phyloP scores from a whole-genome alignment of 2,329 filamentous ascomycete genomes.

The Aspergillus carbonarius region DNA sequence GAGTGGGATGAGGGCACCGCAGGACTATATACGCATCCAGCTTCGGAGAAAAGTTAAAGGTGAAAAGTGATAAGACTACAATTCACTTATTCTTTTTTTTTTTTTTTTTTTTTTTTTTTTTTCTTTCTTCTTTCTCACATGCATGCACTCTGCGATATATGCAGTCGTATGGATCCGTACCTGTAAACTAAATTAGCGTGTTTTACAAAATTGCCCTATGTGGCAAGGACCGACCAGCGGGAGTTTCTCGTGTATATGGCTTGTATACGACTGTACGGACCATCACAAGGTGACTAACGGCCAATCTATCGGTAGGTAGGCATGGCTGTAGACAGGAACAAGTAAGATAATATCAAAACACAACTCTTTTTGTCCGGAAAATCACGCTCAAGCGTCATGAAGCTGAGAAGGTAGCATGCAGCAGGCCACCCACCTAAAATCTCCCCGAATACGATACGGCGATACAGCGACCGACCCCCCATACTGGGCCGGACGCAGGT shows the following conservation, averaged over 20 bases:
- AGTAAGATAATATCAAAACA: too few species aligned
- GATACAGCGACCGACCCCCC: not conserved
- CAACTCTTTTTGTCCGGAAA: too few species aligned
- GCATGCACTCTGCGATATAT: not conserved
- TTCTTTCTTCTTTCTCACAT: too few species aligned
- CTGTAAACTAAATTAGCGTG: not conserved
- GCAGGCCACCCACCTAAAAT: not conserved
- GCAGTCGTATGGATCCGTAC: not conserved
- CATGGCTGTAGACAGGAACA: too few species aligned
- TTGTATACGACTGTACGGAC: too few species aligned
- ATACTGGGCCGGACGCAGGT: not conserved
- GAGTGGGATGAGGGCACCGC: not conserved
- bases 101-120: conserved; percentile 3
- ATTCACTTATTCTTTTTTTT: not conserved
- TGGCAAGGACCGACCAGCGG: not conserved
- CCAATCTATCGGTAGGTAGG: not conserved
- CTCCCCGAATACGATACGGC: not conserved
- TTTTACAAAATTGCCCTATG: not conserved
- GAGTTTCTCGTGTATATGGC: not conserved
- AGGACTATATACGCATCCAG: conserved; percentile 1
- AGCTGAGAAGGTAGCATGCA: too few species aligned
- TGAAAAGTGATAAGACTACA: not conserved
- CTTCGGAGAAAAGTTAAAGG: not conserved
- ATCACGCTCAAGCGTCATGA: too few species aligned
- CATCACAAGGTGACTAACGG: not conserved